A percentile compares a stretch with the other conserved stretches of the same genome.
phyloP scores from a whole-genome alignment of 2,329 filamentous ascomycete species.

The Mariannaea sp. region DNA sequence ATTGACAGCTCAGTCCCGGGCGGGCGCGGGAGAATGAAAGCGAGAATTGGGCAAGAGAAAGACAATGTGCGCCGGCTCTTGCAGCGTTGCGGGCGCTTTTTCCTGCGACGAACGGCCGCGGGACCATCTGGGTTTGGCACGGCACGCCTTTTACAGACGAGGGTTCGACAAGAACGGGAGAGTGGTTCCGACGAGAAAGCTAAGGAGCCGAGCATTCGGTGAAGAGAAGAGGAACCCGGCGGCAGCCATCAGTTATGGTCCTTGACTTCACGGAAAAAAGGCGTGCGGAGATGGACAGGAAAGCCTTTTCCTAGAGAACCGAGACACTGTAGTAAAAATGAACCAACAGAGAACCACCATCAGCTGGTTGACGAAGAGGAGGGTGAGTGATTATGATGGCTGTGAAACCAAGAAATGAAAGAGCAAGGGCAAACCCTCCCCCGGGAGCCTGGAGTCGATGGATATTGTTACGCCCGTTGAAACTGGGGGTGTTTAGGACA shows the following conservation, averaged over 20 bases:
- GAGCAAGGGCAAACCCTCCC: not conserved
- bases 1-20: not conserved
- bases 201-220: not conserved
- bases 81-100: constrained; percentile 24
- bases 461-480: constrained; percentile 13
- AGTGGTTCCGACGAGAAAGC: not conserved
- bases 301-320: not conserved
- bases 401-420: not conserved
- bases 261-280: not conserved
- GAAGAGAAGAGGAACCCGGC: not conserved
- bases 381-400: not conserved
- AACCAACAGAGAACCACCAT: too few relatives aligned
- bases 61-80: constrained; percentile 16
- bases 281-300: not conserved
- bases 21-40: not conserved
- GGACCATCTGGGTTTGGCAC: not conserved
- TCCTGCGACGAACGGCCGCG: constrained; percentile 19
- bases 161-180: not conserved
- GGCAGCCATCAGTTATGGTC: not conserved
- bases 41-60: constrained; percentile 10
- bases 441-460: not conserved
- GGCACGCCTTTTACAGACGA: not conserved
- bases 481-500: constrained; percentile 3
- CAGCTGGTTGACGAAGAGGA: too few relatives aligned
- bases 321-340: too few relatives aligned